Evolutionary conservation across 257 asterid genomes (phyloP).

Genomic region (Cinchona pubescens): DNA sequence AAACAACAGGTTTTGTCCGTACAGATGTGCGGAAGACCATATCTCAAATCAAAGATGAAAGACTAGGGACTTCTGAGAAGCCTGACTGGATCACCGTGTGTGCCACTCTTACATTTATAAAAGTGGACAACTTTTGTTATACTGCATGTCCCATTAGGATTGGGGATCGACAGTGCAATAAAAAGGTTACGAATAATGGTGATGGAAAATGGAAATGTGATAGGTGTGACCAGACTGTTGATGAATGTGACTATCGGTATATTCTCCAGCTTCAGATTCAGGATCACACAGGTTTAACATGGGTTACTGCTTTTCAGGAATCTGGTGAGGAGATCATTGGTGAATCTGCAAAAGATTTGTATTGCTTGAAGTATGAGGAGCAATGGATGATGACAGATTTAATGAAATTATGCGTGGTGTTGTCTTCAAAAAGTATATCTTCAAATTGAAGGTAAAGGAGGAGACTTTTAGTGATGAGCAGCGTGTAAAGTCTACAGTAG

Average conservation of each 20-base stretch:
- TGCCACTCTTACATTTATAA: constrained; percentile 68
- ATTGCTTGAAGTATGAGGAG: constrained; percentile 63
- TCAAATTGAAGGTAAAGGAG: constrained; percentile 87
- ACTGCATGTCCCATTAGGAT: constrained; percentile 90
- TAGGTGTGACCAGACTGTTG: constrained; percentile 77
- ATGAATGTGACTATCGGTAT: constrained; percentile 83
- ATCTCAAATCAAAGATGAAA: constrained; percentile 82
- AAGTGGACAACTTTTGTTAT: constrained; percentile 76
- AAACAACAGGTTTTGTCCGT: constrained; percentile 41
- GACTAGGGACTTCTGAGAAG: constrained; percentile 88
- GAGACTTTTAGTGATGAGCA: constrained; percentile 75
- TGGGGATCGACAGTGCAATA: constrained; percentile 89
- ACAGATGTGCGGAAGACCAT: constrained; percentile 65
- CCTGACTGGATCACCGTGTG: constrained; percentile 92
- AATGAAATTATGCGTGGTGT: constrained; percentile 49
- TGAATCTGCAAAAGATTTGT: constrained; percentile 74
- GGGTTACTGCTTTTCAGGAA: constrained; percentile 99
- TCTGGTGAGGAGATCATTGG: constrained; percentile 88
- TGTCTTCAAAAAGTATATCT: constrained; percentile 47
- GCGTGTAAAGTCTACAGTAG: constrained; percentile 79
- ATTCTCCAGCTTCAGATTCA: constrained; percentile 90
- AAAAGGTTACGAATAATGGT: constrained; percentile 57
- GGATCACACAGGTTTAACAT: constrained; percentile 77
- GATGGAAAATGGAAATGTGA: constrained; percentile 81
- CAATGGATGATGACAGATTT: constrained; percentile 73